Evolutionary conservation across 345 rosid genomes (phyloP).

Genomic region (Eucalyptus polyanthemos): DNA sequence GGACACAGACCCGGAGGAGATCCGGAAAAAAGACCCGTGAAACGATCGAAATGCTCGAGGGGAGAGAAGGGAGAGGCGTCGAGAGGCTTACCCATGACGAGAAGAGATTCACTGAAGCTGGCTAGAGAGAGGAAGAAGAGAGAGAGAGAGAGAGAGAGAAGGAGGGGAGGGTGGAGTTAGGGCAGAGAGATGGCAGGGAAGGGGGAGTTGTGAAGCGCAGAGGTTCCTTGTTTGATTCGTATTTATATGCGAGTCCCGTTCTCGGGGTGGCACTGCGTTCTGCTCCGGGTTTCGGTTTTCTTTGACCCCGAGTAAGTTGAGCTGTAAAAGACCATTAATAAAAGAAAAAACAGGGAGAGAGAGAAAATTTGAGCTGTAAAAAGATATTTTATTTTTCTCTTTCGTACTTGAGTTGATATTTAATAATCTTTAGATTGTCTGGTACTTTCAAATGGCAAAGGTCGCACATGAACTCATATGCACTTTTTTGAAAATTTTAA

Average conservation of each 20-base stretch:
- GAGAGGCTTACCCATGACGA: not conserved
- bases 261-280: not conserved
- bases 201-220: not conserved
- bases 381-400: not conserved
- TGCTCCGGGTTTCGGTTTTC: not conserved
- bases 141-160: not conserved
- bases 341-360: not conserved
- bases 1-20: not conserved
- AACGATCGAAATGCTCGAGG: not conserved
- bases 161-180: not conserved
- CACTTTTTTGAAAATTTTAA: too few species aligned
- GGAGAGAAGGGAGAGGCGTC: not conserved
- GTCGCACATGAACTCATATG: not conserved
- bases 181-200: not conserved
- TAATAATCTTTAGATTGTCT: not conserved
- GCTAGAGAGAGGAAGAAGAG: not conserved
- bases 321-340: not conserved
- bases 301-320: not conserved
- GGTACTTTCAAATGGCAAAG: not conserved
- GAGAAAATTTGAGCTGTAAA: not conserved
- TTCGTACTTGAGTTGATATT: not conserved
- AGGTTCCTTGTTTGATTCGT: not conserved
- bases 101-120: not conserved
- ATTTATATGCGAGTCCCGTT: not conserved
- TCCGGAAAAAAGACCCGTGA: not conserved